phyloP scores from a whole-genome alignment of 768 basidiomycete genomes.

The Tylopilus felleus region DNA sequence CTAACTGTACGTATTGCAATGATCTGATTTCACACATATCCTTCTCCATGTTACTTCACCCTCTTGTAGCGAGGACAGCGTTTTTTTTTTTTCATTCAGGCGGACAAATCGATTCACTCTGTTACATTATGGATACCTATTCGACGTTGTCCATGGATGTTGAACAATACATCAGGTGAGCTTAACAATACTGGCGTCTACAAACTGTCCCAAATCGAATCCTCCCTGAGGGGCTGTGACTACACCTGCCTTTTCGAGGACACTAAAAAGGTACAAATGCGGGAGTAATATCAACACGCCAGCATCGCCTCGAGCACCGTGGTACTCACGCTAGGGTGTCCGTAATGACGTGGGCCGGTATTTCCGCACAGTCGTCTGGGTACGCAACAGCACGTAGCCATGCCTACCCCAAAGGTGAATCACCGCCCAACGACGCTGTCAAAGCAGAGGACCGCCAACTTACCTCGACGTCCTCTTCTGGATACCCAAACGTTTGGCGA shows the following conservation, averaged over 20 bases:
- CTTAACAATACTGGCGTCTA: slow-evolving; percentile 51
- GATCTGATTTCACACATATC: not conserved
- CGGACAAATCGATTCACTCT: not conserved
- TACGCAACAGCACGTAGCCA: slow-evolving; percentile 84
- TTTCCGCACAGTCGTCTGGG: slow-evolving; percentile 58
- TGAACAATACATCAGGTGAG: slow-evolving; percentile 36
- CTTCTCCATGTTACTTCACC: slow-evolving; percentile 7
- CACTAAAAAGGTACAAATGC: slow-evolving; percentile 37
- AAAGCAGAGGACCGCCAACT: too few relatives aligned
- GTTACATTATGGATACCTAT: not conserved
- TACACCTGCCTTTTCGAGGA: slow-evolving; percentile 75
- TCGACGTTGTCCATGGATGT: not conserved
- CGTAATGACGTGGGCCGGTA: slow-evolving; percentile 60
- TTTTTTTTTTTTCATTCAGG: not conserved
- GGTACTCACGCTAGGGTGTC: slow-evolving; percentile 65
- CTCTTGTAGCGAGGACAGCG: slow-evolving; percentile 2
- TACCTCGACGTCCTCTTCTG: slow-evolving; percentile 77
- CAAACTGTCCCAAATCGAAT: slow-evolving; percentile 54
- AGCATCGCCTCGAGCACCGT: not conserved
- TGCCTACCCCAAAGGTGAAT: slow-evolving; percentile 40
- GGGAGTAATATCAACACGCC: not conserved
- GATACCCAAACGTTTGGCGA: slow-evolving; percentile 73
- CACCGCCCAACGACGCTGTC: not conserved
- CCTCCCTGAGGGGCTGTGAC: slow-evolving; percentile 51
- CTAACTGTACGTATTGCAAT: slow-evolving; percentile 13